Evolutionary conservation across 257 asterid species (phyloP).

Genomic region (Nicotiana knightiana): DNA sequence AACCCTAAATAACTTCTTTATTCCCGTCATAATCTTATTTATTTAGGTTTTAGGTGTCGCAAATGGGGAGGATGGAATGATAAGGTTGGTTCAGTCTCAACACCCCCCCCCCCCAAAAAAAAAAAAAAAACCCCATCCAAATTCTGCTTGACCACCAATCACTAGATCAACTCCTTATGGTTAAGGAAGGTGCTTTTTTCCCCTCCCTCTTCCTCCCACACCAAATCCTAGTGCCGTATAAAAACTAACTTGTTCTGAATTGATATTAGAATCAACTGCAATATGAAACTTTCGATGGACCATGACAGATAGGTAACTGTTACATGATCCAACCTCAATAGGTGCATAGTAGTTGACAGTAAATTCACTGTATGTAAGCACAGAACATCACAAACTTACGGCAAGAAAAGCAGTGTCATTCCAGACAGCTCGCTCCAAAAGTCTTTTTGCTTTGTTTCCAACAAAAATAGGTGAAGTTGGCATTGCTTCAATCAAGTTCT

Average conservation of each 20-base stretch:
- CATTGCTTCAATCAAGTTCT: conserved; percentile 95
- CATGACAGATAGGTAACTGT: neutral
- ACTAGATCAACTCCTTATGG: neutral
- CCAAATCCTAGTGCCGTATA: neutral
- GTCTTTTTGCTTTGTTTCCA: conserved; percentile 82
- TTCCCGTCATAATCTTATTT: neutral
- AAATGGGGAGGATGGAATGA: neutral
- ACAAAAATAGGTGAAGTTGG: conserved; percentile 96
- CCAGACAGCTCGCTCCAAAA: conserved; percentile 93
- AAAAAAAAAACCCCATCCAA: no score
- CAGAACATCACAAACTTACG: conserved; percentile 43
- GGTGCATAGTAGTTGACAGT: neutral
- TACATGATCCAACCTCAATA: neutral
- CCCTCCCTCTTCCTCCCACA: neutral
- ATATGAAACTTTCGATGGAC: neutral
- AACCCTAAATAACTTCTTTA: neutral
- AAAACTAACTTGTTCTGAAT: neutral
- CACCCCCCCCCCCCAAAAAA: no score
- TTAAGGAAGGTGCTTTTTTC: neutral
- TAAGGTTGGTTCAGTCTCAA: neutral
- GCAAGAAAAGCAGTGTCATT: conserved; percentile 94
- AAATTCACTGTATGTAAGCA: neutral
- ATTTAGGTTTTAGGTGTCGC: neutral
- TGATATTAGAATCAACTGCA: neutral
- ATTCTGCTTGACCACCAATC: neutral